A percentile compares a stretch with the other conserved stretches of the same genome.
These are phyloP conservation scores for Aspergillus sclerotioniger DNA, from an alignment of 495 filamentous ascomycete species.

Conservation along the genomic window DNA sequence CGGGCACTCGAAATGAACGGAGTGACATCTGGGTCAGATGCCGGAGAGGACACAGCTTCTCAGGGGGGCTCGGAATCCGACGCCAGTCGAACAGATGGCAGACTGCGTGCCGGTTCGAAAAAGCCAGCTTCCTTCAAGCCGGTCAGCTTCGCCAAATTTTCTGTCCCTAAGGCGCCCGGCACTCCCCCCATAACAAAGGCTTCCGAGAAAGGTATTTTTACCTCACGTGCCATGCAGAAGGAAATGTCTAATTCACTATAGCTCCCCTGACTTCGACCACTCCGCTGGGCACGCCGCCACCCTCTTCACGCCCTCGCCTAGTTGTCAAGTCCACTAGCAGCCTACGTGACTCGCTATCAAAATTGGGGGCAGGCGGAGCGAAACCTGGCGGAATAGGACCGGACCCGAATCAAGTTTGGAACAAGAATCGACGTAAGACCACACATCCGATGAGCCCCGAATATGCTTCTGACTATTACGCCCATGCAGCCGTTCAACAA, in stretches of 20 bases:
- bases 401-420: slow-evolving; percentile 85
- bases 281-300: slow-evolving; percentile 40
- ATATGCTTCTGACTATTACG: slow-evolving; percentile 20
- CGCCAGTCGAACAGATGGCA: slow-evolving; percentile 52
- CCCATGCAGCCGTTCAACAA: slow-evolving; percentile 63
- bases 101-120: slow-evolving; percentile 71
- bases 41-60: slow-evolving; percentile 46
- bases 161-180: slow-evolving; percentile 53
- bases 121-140: slow-evolving; percentile 89
- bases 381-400: slow-evolving; percentile 54
- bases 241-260: slow-evolving; percentile 29
- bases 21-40: slow-evolving; percentile 40
- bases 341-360: slow-evolving; percentile 51
- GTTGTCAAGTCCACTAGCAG: slow-evolving; percentile 66
- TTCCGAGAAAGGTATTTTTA: slow-evolving; percentile 52
- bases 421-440: slow-evolving; percentile 89
- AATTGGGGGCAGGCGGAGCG: slow-evolving; percentile 39
- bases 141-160: slow-evolving; percentile 84
- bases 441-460: slow-evolving; percentile 3
- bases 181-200: slow-evolving; percentile 53
- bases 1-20: slow-evolving; percentile 47
- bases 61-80: slow-evolving; percentile 50
- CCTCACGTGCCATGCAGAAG: background rate
- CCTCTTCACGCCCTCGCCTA: slow-evolving; percentile 55
- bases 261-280: slow-evolving; percentile 41